phyloP scores from a whole-genome alignment of 805 yeast species.

The Blastobotrys chiropterorum region DNA sequence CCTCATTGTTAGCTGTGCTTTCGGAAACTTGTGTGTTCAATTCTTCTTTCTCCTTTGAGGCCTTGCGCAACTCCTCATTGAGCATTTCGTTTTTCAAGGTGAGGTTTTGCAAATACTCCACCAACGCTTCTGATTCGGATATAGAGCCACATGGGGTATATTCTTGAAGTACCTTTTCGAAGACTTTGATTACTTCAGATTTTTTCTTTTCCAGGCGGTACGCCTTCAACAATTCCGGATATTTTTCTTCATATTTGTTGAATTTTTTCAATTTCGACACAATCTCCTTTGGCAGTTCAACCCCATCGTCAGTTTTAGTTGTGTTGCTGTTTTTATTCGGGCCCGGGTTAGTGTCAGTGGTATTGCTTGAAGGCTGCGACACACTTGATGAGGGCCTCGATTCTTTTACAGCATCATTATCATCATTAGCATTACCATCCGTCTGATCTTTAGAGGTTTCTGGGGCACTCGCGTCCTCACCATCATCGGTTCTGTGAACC shows the following conservation, averaged over 20 bases:
- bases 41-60: slow-evolving; percentile 23
- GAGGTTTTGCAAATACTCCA: slow-evolving; percentile 62
- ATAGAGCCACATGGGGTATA: slow-evolving; percentile 74
- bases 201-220: slow-evolving; percentile 75
- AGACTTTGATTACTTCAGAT: slow-evolving; percentile 47
- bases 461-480: background rate
- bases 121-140: slow-evolving; percentile 62
- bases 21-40: background rate
- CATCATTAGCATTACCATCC: background rate
- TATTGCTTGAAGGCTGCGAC: background rate
- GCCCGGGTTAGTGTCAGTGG: background rate
- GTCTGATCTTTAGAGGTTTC: background rate
- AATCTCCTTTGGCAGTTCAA: slow-evolving; percentile 48
- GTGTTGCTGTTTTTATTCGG: background rate
- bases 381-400: background rate
- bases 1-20: background rate
- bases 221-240: slow-evolving; percentile 76
- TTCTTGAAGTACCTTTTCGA: slow-evolving; percentile 70
- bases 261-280: slow-evolving; percentile 64
- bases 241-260: slow-evolving; percentile 82
- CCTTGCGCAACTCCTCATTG: slow-evolving; percentile 56
- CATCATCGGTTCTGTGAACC: background rate
- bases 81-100: slow-evolving; percentile 54
- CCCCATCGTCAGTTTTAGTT: background rate
- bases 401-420: background rate